Percentiles rank a stretch among this genome's conserved stretches.
Conservation (phyloP, 176 grass and related monocot species). For the Carex parvula region DNA sequence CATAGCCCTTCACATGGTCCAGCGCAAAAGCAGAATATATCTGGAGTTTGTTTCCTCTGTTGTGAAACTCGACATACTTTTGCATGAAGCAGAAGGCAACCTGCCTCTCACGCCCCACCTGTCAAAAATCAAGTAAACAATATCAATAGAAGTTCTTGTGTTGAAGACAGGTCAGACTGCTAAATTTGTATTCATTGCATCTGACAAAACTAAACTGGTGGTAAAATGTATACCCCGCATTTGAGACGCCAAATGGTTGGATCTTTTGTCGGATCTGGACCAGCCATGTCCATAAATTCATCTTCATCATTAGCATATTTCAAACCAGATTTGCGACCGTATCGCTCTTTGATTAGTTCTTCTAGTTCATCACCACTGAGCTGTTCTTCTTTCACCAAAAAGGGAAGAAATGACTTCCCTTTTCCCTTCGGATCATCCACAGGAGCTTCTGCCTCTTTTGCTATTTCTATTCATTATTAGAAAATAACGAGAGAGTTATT, state of each 20-base stretch:
- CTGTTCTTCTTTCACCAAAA: constrained; percentile 86
- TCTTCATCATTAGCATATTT: constrained; percentile 49
- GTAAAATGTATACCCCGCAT: constrained; percentile 67
- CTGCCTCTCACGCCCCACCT: constrained; percentile 84
- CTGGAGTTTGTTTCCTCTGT: constrained; percentile 65
- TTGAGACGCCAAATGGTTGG: constrained; percentile 78
- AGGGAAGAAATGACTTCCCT: constrained; percentile 70
- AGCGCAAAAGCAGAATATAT: constrained; percentile 83
- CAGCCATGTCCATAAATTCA: constrained; percentile 42
- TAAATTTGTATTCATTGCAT: neutral
- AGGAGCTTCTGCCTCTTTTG: constrained; percentile 25
- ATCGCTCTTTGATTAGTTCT: constrained; percentile 67
- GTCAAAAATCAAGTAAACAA: constrained; percentile 33
- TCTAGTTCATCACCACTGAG: constrained; percentile 93
- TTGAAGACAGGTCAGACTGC: neutral
- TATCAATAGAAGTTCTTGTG: constrained; percentile 5
- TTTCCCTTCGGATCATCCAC: constrained; percentile 32
- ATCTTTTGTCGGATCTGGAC: constrained; percentile 46
- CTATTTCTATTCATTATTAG: neutral
- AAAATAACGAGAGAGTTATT: neutral
- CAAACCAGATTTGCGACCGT: constrained; percentile 36
- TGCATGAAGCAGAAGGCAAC: constrained; percentile 96
- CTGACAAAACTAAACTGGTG: neutral
- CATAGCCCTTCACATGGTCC: constrained; percentile 87
- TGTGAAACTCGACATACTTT: constrained; percentile 70